Evolutionary conservation across 1,284 basidiomycete genomes (phyloP).

Genomic region (Ustilago sp.): DNA sequence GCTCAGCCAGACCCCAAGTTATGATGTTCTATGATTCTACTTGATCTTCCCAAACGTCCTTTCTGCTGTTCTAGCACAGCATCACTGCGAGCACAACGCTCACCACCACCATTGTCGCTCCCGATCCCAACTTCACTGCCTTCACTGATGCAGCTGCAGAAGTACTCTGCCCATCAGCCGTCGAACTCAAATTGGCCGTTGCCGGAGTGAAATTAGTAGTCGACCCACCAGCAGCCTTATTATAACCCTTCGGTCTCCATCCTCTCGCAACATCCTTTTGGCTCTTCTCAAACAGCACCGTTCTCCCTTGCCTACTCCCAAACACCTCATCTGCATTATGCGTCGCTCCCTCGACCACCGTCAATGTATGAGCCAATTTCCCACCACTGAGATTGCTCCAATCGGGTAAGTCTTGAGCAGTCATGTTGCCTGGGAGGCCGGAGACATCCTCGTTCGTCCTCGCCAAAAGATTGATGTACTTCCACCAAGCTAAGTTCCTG

Average conservation of each 20-base stretch:
- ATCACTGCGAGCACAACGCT: not conserved
- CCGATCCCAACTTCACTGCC: not conserved
- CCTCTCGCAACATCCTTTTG: slow-evolving; percentile 49
- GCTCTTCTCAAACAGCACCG: slow-evolving; percentile 57
- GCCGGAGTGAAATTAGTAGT: not conserved
- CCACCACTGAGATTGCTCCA: slow-evolving; percentile 55
- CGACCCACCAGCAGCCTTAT: not conserved
- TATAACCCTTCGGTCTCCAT: slow-evolving; percentile 62
- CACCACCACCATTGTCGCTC: not conserved
- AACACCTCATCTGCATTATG: slow-evolving; percentile 64
- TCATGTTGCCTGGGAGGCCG: slow-evolving; percentile 58
- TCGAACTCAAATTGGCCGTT: not conserved
- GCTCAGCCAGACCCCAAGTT: slow-evolving; percentile 2
- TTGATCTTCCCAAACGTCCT: not conserved
- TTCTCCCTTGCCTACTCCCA: slow-evolving; percentile 49
- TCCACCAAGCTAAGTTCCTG: slow-evolving; percentile 66
- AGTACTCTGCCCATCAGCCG: not conserved
- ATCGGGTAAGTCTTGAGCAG: slow-evolving; percentile 48
- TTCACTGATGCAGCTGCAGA: not conserved
- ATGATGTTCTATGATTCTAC: not conserved
- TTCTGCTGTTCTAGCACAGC: not conserved
- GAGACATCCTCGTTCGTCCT: slow-evolving; percentile 54
- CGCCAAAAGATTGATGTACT: slow-evolving; percentile 65
- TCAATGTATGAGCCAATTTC: slow-evolving; percentile 52
- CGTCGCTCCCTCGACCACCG: slow-evolving; percentile 58